Evolutionary conservation across 2,329 filamentous ascomycete genomes (phyloP), one percentile per base, ranked within the genome.

Genomic region (Aureobasidium leucospermi): DNA sequence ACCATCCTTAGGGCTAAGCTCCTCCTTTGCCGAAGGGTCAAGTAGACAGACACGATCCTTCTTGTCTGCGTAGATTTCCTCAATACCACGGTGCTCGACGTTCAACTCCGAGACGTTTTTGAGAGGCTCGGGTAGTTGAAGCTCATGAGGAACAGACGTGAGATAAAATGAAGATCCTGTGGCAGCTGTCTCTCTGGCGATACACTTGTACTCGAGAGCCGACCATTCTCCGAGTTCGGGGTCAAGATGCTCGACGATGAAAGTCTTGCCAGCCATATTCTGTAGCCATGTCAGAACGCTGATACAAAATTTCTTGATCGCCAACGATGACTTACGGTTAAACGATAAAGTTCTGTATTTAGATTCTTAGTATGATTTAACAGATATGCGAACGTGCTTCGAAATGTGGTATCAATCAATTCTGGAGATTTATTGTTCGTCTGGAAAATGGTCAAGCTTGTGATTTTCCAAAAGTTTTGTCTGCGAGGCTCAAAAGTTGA

Each of bases 221-320:
- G 94, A 97, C 94, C 94, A 99, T 42, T 85, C 83, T 36, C 95
- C 94, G 32, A 99, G 82, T 75, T 99, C 94, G 42, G 89, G 87
- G 76, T 99, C 94, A 65, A 99, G 85, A 75, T 99, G 93, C 79
- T 97, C 93, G 67, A 97, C 92, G 68, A 97, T 89, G 76, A 94
- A 96, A 45, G 85, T 92, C 75, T 91, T 63, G 29, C 42, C 38
- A 2, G 39, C 28, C 55, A 58, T 61, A 5, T n/a, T 58, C 43
- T 39, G 15, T 31, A 11, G 13, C 13, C 10, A n/a, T 4, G 31
- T 46, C 38, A 34, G 32, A 39, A 6, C 8, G n/a, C 15, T 57
- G n/a, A 16, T 31, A 23, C 45, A 4, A 5, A 31, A 39, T n/a
- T 36, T 32, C 4, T n/a, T 8, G 4, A 4, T 19, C 36, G 3